Evolutionary conservation across 192 early-diverging fungal species (phyloP).

Genomic region (Haplosporangium gracile): DNA sequence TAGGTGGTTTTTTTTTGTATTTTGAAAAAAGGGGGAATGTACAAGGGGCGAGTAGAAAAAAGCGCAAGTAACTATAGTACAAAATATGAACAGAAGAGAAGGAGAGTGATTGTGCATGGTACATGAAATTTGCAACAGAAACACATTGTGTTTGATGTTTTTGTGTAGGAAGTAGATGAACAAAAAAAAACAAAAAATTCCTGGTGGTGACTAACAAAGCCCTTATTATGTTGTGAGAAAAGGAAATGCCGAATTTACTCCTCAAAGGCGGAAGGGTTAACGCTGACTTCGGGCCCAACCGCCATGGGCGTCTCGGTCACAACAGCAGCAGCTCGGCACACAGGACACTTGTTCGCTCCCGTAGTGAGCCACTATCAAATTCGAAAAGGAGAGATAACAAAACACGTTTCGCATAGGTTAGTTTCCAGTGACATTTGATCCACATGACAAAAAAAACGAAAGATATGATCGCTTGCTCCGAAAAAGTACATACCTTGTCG

Average conservation of each 20-base stretch:
- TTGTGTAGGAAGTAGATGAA: neutral
- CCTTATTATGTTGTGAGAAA: neutral
- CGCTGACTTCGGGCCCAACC: conserved; percentile 18
- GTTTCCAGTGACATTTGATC: neutral
- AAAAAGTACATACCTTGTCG: conserved; percentile 55
- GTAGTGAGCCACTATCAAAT: conserved; percentile 64
- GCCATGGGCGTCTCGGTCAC: conserved; percentile 16
- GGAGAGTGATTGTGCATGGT: neutral
- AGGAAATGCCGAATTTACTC: neutral
- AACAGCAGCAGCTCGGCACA: conserved; percentile 66
- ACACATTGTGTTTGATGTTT: neutral
- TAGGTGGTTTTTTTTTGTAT: neutral
- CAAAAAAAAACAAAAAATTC: neutral
- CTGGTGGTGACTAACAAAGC: neutral
- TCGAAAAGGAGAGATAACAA: neutral
- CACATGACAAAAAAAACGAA: neutral
- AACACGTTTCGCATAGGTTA: neutral
- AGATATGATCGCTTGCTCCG: neutral
- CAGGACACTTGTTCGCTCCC: conserved; percentile 66
- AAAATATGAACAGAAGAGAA: conserved; percentile 2
- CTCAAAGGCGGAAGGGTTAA: neutral
- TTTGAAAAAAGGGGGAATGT: neutral
- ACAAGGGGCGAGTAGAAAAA: neutral
- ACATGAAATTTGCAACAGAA: neutral
- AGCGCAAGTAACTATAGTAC: neutral